Conservation (phyloP, 2,329 filamentous ascomycete species). For the Colletotrichum godetiae region DNA sequence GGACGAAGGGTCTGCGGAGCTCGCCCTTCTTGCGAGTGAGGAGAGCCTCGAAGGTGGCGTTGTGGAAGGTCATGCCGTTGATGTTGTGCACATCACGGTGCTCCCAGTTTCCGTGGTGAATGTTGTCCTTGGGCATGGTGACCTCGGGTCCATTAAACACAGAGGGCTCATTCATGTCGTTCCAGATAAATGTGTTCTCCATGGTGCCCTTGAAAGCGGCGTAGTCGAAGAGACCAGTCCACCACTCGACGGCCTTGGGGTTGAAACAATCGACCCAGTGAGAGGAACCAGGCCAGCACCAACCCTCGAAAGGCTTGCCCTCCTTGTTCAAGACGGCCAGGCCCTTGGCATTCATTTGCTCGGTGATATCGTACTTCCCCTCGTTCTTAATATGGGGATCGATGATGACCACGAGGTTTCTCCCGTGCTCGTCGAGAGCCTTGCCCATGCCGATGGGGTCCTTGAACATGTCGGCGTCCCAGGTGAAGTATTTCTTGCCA, state of each 20-base stretch:
- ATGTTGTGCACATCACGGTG: slow-evolving; percentile 97
- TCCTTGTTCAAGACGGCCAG: slow-evolving; percentile 92
- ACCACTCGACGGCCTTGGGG: slow-evolving; percentile 91
- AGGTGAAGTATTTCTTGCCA: slow-evolving; percentile 98
- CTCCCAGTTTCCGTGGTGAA: slow-evolving; percentile 93
- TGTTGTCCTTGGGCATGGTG: slow-evolving; percentile 98
- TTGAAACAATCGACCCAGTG: slow-evolving; percentile 98
- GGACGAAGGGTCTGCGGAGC: slow-evolving; percentile 85
- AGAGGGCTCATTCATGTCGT: slow-evolving; percentile 99
- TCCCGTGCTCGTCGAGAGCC: slow-evolving; percentile 84
- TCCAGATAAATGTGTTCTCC: slow-evolving; percentile 94
- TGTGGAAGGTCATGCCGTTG: slow-evolving; percentile 94
- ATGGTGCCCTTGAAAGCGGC: slow-evolving; percentile 87
- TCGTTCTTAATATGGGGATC: slow-evolving; percentile 98
- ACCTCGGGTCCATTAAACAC: slow-evolving; percentile 99
- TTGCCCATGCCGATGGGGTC: slow-evolving; percentile 90
- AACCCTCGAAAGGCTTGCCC: slow-evolving; percentile 88
- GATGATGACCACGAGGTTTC: slow-evolving; percentile 94
- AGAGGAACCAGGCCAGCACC: slow-evolving; percentile 98
- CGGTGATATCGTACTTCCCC: slow-evolving; percentile 78
- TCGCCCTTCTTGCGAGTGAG: slow-evolving; percentile 88
- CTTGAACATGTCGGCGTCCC: slow-evolving; percentile 89
- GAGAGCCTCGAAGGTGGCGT: slow-evolving; percentile 90
- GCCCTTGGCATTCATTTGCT: slow-evolving; percentile 86
- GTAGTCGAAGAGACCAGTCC: slow-evolving; percentile 89